Evolutionary conservation across 768 basidiomycete species (phyloP).

Genomic region (Symmetrospora coprosmae): DNA sequence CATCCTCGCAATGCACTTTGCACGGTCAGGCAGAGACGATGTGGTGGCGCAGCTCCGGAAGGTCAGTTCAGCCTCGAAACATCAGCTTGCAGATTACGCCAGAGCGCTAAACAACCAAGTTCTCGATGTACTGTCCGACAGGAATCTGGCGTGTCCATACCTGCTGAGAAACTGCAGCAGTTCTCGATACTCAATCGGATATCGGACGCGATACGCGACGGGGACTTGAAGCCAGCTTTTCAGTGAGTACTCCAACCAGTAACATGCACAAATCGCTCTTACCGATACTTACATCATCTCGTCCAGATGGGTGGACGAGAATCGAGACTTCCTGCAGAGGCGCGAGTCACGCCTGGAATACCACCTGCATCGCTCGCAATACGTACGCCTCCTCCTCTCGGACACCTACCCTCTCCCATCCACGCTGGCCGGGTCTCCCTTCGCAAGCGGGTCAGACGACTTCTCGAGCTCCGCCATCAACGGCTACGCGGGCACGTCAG

Average conservation of each 20-base stretch:
- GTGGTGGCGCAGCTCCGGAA: slow-evolving; percentile 48
- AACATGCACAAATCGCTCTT: too few species aligned
- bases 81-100: neutral
- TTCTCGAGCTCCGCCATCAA: neutral
- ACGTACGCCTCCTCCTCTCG: slow-evolving; percentile 53
- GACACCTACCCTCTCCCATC: slow-evolving; percentile 18
- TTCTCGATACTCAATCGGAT: slow-evolving; percentile 44
- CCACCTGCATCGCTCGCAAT: slow-evolving; percentile 77
- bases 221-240: slow-evolving; percentile 50
- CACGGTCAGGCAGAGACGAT: slow-evolving; percentile 52
- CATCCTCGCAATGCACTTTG: slow-evolving; percentile 48
- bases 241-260: slow-evolving; percentile 43
- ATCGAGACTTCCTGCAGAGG: slow-evolving; percentile 40
- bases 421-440: neutral
- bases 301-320: slow-evolving; percentile 61
- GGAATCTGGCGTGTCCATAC: slow-evolving; percentile 55
- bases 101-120: neutral
- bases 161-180: slow-evolving; percentile 44
- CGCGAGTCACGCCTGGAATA: slow-evolving; percentile 76
- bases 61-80: neutral
- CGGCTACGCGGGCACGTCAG: neutral
- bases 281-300: too few species aligned
- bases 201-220: slow-evolving; percentile 24
- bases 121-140: slow-evolving; percentile 33
- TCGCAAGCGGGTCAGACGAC: neutral